Conservation (phyloP, 352 stramenopile species). For the Pythium myriotylum region DNA sequence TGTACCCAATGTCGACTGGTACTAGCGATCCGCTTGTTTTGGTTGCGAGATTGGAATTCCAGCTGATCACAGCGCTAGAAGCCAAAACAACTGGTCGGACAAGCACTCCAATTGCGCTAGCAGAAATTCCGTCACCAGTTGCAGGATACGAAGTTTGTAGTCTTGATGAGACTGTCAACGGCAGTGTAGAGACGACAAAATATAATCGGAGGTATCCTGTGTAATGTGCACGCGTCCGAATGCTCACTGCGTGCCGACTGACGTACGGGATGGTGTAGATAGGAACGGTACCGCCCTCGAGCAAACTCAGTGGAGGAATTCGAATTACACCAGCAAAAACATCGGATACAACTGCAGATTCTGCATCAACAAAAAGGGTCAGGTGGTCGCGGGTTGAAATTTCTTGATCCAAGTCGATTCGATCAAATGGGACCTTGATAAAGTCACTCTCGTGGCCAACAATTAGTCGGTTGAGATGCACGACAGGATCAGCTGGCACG, state of each 20-base stretch:
- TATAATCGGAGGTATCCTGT: constrained; percentile 46
- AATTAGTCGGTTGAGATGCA: constrained; percentile 9
- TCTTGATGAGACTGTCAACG: constrained; percentile 31
- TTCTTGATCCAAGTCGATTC: constrained; percentile 20
- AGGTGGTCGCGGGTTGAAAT: constrained; percentile 18
- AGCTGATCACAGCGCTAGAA: not conserved
- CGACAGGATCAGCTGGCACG: constrained; percentile 17
- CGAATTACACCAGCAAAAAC: constrained; percentile 34
- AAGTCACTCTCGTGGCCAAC: constrained; percentile 3
- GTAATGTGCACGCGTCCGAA: constrained; percentile 38
- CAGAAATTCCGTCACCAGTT: constrained; percentile 34
- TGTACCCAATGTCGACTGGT: not conserved
- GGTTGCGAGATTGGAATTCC: not conserved
- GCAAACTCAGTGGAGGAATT: constrained; percentile 14
- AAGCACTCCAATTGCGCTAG: constrained; percentile 35
- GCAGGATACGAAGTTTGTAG: constrained; percentile 31
- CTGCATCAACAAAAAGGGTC: constrained; percentile 34
- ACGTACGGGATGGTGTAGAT: constrained; percentile 44
- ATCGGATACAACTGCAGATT: constrained; percentile 8
- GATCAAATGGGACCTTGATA: constrained; percentile 14
- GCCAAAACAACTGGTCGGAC: not conserved
- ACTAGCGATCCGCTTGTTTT: not conserved
- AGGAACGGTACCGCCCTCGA: constrained; percentile 25
- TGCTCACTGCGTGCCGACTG: constrained; percentile 31
- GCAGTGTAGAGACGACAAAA: constrained; percentile 43